Conservation (phyloP, 2,329 filamentous ascomycete species). For the Coleophoma cylindrospora region DNA sequence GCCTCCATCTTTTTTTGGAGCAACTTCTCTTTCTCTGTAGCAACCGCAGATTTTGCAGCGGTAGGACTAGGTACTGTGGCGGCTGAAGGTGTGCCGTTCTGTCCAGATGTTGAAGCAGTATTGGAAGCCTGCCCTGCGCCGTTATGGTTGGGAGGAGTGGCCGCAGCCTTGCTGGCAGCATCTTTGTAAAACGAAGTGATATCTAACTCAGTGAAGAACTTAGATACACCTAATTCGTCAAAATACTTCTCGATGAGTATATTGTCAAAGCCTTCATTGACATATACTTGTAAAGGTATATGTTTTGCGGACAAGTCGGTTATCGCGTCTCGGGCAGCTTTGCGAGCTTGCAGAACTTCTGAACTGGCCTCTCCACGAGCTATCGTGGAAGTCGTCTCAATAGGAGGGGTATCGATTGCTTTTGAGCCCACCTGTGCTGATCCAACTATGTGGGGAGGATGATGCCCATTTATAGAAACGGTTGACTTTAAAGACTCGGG, state of each 20-base stretch:
- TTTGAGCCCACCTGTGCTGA: neutral
- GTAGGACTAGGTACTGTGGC: neutral
- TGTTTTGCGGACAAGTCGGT: conserved; percentile 60
- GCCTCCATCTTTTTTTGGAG: conserved; percentile 76
- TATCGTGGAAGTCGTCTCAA: neutral
- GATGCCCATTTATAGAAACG: conserved; percentile 5
- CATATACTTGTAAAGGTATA: conserved; percentile 67
- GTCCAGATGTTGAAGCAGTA: too few relatives aligned
- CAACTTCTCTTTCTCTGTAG: conserved; percentile 67
- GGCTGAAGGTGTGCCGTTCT: neutral
- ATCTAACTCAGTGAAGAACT: conserved; percentile 17
- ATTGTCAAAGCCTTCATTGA: conserved; percentile 67
- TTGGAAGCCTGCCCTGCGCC: too few relatives aligned
- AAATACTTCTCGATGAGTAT: conserved; percentile 61
- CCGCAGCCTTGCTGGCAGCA: too few relatives aligned
- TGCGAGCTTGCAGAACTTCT: conserved; percentile 19
- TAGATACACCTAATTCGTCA: conserved; percentile 55
- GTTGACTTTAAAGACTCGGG: conserved; percentile 1
- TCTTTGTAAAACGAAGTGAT: too few relatives aligned
- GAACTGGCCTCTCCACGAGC: conserved; percentile 17
- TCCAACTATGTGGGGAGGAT: neutral
- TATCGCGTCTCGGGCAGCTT: conserved; percentile 62
- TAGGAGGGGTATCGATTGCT: neutral
- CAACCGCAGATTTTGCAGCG: conserved; percentile 23
- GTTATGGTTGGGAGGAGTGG: too few relatives aligned